Percentiles rank a stretch among this genome's conserved stretches.
Conservation (phyloP, 2,329 filamentous ascomycete genomes). For the Hypoxylon sp. region DNA sequence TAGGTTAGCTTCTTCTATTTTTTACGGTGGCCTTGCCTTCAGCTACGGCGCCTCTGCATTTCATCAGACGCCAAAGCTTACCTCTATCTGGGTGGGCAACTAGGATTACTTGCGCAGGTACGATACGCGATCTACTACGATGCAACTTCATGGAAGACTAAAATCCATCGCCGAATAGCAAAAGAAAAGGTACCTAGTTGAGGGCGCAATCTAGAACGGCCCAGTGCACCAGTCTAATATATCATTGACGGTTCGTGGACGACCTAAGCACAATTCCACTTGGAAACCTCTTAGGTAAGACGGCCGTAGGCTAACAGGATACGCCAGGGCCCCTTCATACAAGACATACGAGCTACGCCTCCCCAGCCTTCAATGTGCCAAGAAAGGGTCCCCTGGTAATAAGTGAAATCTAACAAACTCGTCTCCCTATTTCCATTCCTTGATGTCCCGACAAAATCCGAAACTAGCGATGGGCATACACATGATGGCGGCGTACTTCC, state of each 20-base stretch:
- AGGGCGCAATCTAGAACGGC: too few relatives aligned
- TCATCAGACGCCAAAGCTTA: not conserved
- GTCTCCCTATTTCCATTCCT: not conserved
- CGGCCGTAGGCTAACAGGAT: not conserved
- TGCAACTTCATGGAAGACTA: not conserved
- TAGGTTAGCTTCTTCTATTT: constrained; percentile 19
- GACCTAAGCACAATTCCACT: not conserved
- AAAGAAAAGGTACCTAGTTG: not conserved
- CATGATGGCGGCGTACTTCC: not conserved
- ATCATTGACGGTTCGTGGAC: not conserved
- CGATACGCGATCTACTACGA: not conserved
- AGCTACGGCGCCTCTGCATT: not conserved
- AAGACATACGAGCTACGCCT: not conserved
- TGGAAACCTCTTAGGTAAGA: not conserved
- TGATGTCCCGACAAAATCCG: not conserved
- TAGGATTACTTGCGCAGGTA: not conserved
- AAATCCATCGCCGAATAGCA: not conserved
- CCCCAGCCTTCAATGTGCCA: not conserved
- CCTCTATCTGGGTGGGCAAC: not conserved
- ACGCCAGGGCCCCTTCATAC: not conserved
- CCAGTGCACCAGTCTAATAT: not conserved
- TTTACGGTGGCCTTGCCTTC: not conserved
- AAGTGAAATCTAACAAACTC: not conserved
- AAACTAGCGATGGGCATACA: not conserved
- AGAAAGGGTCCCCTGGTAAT: not conserved